Evolutionary conservation across 331 rosid species (phyloP).

Genomic region (Phaseolus coccineus): DNA sequence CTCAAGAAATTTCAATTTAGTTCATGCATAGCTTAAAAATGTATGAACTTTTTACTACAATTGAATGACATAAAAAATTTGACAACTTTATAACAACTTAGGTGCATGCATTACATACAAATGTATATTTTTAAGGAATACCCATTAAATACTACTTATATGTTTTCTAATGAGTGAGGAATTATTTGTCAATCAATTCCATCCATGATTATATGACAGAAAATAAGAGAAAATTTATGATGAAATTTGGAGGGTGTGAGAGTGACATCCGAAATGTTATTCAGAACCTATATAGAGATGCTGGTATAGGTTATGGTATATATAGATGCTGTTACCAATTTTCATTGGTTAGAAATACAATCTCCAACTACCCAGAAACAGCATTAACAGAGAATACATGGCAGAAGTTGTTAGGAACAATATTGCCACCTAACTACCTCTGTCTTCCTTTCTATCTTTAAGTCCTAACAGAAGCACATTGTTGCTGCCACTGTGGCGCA

Average conservation of each 20-base stretch:
- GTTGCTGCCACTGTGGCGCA: neutral
- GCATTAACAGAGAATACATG: neutral
- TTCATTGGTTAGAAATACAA: neutral
- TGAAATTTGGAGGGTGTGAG: no score
- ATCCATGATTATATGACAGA: neutral
- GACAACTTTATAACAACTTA: neutral
- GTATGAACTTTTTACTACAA: neutral
- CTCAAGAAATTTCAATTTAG: neutral
- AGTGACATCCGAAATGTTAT: neutral
- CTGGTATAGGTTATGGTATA: neutral
- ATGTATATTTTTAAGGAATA: neutral
- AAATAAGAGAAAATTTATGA: neutral
- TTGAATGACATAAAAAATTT: neutral
- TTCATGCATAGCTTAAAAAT: neutral
- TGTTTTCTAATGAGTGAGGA: neutral
- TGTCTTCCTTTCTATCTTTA: neutral
- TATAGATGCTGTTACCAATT: neutral
- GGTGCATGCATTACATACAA: neutral
- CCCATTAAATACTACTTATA: neutral
- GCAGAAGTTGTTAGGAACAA: neutral
- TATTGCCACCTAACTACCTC: neutral
- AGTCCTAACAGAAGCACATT: neutral
- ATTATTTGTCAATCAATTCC: neutral
- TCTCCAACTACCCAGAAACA: neutral
- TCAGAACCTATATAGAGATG: neutral